phyloP scores from a whole-genome alignment of 2,329 filamentous ascomycete genomes.

The Stagonosporopsis cucurbitacearum region DNA sequence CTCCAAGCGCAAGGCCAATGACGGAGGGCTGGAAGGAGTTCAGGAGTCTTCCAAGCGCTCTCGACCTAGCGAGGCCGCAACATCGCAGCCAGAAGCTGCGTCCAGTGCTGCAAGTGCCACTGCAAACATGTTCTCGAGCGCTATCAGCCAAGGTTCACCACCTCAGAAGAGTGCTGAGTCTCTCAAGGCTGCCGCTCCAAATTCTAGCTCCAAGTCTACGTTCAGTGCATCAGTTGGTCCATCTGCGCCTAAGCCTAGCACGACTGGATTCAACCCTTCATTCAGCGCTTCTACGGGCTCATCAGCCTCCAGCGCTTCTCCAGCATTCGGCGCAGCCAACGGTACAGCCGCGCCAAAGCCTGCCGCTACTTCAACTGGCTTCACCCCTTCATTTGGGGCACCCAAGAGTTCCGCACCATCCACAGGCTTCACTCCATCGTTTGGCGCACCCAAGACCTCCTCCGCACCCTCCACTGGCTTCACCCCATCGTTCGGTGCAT shows the following conservation, averaged over 20 bases:
- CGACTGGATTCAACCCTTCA: conserved; percentile 17
- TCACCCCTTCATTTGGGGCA: background rate
- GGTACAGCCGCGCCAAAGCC: background rate
- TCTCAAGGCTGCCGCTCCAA: conserved; percentile 16
- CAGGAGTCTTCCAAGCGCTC: conserved; percentile 37
- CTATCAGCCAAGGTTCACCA: conserved; percentile 30
- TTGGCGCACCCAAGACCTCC: conserved; percentile 3
- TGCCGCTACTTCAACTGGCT: background rate
- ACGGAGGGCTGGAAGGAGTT: conserved; percentile 18
- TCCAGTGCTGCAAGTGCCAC: conserved; percentile 29
- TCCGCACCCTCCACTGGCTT: conserved; percentile 8
- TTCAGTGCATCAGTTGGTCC: conserved; percentile 18
- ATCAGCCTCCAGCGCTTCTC: conserved; percentile 5
- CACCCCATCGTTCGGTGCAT: conserved; percentile 13
- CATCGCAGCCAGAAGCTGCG: conserved; percentile 28
- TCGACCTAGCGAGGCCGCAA: conserved; percentile 23
- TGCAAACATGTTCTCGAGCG: conserved; percentile 34
- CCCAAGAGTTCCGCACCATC: background rate
- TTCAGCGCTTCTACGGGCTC: conserved; percentile 17
- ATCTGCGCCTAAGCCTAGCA: conserved; percentile 6
- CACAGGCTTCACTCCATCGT: conserved; percentile 16
- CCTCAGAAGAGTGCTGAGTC: conserved; percentile 23
- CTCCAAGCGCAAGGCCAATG: conserved; percentile 42
- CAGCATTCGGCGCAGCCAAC: conserved; percentile 2
- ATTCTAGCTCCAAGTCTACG: conserved; percentile 24